These are phyloP conservation scores for Penicillium arizonense DNA, from an alignment of 495 filamentous ascomycete genomes.

Conservation along the genomic window DNA sequence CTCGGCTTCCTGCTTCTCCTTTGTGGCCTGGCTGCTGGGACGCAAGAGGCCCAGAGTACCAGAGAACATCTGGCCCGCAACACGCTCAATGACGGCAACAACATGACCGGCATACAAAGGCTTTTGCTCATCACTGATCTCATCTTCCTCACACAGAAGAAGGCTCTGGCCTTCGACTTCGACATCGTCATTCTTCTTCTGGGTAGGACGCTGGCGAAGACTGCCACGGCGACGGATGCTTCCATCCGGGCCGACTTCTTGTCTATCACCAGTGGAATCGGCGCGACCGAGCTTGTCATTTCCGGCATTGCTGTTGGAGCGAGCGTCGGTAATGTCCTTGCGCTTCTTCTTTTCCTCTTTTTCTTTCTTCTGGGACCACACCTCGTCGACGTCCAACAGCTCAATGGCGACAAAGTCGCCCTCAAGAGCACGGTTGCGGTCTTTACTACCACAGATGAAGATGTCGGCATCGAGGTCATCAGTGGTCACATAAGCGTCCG, in stretches of 20 bases:
- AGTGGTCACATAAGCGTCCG: conserved; percentile 95
- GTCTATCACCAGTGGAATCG: conserved; percentile 62
- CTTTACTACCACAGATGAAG: conserved; percentile 98
- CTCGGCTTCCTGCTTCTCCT: conserved; percentile 99
- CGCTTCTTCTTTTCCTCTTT: conserved; percentile 99
- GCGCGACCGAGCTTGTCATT: conserved; percentile 63
- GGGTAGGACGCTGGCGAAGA: conserved; percentile 91
- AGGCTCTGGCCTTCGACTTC: conserved; percentile 98
- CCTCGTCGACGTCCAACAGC: conserved; percentile 95
- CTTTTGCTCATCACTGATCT: conserved; percentile 98
- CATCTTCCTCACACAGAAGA: conserved; percentile 94
- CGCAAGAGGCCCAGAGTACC: conserved; percentile 90
- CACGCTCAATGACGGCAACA: conserved; percentile 94
- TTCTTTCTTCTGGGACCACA: conserved; percentile 97
- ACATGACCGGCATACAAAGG: conserved; percentile 95
- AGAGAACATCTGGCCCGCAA: conserved; percentile 98
- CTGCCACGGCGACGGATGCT: conserved; percentile 90
- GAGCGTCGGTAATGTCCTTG: conserved; percentile 94
- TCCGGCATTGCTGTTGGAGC: conserved; percentile 68
- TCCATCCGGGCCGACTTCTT: conserved; percentile 66
- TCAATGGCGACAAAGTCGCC: conserved; percentile 95
- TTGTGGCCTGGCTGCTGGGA: conserved; percentile 97
- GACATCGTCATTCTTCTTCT: conserved; percentile 99
- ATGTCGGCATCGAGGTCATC: conserved; percentile 96
- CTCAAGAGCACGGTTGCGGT: conserved; percentile 92